Evolutionary conservation across 1,284 basidiomycete genomes (phyloP).

Genomic region (Tilletia caries): DNA sequence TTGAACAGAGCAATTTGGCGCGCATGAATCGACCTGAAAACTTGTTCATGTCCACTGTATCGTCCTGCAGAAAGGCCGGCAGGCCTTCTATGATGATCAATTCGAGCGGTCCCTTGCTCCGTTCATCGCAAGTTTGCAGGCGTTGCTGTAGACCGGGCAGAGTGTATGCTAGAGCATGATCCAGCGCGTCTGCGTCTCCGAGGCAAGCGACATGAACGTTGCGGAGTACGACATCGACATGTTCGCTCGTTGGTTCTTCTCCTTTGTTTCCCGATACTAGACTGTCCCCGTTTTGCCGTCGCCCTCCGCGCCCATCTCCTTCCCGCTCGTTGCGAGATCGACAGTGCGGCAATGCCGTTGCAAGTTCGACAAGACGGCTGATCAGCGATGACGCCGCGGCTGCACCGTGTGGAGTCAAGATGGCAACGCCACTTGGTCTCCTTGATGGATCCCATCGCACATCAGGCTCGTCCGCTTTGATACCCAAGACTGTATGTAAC

Average conservation of each 20-base stretch:
- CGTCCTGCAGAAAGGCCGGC: constrained; percentile 38
- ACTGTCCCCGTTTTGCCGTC: too few species aligned
- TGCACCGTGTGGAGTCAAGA: constrained; percentile 18
- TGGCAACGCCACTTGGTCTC: constrained; percentile 13
- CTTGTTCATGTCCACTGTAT: constrained; percentile 22
- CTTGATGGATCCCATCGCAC: neutral
- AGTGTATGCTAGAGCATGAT: constrained; percentile 40
- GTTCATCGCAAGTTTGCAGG: neutral
- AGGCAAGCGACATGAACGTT: constrained; percentile 21
- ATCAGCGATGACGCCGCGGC: constrained; percentile 21
- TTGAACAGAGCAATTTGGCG: neutral
- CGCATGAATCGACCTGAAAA: neutral
- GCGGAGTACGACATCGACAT: constrained; percentile 13
- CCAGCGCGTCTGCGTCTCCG: constrained; percentile 20
- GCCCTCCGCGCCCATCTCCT: neutral
- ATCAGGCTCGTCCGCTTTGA: neutral
- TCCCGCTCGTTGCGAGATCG: constrained; percentile 6
- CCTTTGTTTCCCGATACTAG: too few species aligned
- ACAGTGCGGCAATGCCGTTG: neutral
- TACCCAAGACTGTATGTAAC: constrained; percentile 30
- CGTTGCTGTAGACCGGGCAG: constrained; percentile 29
- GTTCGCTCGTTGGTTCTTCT: neutral
- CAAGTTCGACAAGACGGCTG: constrained; percentile 22
- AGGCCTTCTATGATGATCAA: constrained; percentile 38
- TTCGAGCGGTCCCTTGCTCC: constrained; percentile 14